Base-by-base conservation (phyloP, 495 filamentous ascomycete species). In the Thermothielavioides terrestris region DNA sequence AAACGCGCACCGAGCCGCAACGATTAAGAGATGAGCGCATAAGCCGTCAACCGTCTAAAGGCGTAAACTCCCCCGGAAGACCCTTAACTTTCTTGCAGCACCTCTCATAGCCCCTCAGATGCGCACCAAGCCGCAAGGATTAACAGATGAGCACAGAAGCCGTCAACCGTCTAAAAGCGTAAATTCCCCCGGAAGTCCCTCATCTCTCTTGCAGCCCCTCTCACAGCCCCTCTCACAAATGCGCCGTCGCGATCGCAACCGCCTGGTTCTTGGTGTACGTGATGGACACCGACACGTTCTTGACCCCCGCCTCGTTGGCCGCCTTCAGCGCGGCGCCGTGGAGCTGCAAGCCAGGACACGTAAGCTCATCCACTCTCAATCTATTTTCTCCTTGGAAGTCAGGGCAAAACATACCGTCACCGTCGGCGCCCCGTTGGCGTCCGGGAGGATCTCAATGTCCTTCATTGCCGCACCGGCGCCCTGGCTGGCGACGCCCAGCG, bases 211-310 rank as follows among this genome's bases (percentile, higher is more conserved):
- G 8, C 28, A 2, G 11, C 14, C 11, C 15, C 35, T 15, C 14
- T 21, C 48, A 32, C 4, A 37, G n/a, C 35, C 5, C n/a, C 35
- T 8, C 39, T 58, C 39, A 66, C n/a, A 66, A 34, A 43, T 66
- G 63, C 25, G 63, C 63, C 21, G 60, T 61, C 25, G 94, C 92
- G 61, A 99, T 84, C 27, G 92, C 92, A 53, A 95, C 86, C 42
- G 91, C 88, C 66, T 97, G 91, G 27, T 75, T 78, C 56, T 95
- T 90, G 35, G 82, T 91, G 64, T 99, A 94, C 52, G 89, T 94
- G 58, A 99, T 95, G 62, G 88, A 94, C 44, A 99, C 89, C 51
- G 74, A 86, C 50, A 96, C 82, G 23, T 77, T 75, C 72, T 94
- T 94, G 14, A 95, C 79, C 38, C 89, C 89, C 36, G 83, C 88